phyloP scores from a whole-genome alignment of 495 filamentous ascomycete genomes.

The Trichodelitschia bisporula region DNA sequence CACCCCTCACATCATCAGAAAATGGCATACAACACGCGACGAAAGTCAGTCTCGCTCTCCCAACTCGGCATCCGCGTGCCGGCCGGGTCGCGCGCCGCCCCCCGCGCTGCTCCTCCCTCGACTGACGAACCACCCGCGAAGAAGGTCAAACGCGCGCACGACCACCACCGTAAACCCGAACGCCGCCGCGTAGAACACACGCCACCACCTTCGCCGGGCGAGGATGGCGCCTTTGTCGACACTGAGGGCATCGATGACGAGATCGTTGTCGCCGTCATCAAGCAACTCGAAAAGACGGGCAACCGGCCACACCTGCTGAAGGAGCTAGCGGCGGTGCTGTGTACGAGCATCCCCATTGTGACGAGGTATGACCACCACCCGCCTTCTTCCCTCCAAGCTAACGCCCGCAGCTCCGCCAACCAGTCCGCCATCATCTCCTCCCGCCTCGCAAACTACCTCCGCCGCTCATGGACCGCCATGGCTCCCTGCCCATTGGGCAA shows the following conservation, averaged over 20 bases:
- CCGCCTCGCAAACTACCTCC: conserved; percentile 66
- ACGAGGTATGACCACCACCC: conserved; percentile 47
- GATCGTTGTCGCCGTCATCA: conserved; percentile 76
- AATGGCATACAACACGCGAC: conserved; percentile 95
- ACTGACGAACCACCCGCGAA: conserved; percentile 41
- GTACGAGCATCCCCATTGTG: conserved; percentile 53
- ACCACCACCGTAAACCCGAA: too few relatives aligned
- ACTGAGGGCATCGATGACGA: conserved; percentile 81
- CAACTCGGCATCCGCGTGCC: conserved; percentile 85
- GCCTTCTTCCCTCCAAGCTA: neutral
- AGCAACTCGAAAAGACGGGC: conserved; percentile 74
- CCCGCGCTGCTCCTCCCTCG: neutral
- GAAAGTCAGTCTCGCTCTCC: conserved; percentile 85
- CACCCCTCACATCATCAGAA: conserved; percentile 8
- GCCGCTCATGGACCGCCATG: conserved; percentile 61
- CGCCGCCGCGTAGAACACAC: conserved; percentile 57
- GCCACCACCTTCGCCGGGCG: conserved; percentile 63
- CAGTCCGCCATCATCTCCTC: conserved; percentile 88
- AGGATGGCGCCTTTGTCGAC: conserved; percentile 34
- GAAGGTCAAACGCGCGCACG: conserved; percentile 67
- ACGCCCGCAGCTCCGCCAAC: conserved; percentile 67
- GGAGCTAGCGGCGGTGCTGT: conserved; percentile 65
- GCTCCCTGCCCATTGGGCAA: conserved; percentile 76
- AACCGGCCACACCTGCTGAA: conserved; percentile 89
- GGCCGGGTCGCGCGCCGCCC: conserved; percentile 35